Evolutionary conservation across 208 protist species (phyloP), one percentile per base, ranked within the genome.

Genomic region (Spongospora subterranea): DNA sequence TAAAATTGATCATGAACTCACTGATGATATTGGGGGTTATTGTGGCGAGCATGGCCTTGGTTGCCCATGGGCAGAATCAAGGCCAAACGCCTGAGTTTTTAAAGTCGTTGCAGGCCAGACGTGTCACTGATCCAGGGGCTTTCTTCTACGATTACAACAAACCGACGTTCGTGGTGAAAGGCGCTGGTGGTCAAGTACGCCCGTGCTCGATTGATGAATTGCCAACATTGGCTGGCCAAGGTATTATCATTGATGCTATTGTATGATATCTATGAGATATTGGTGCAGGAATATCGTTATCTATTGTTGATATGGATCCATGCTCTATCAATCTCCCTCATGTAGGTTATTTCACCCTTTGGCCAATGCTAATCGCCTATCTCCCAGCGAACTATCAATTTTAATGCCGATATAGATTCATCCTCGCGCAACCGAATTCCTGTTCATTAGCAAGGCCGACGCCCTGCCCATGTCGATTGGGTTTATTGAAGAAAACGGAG

Each of bases 291-390:
- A 65, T 65, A 17, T 17, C 54, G 54, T 17, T 65, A 17, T 65
- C 54, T 32, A 17, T 65, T 29, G 54, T 65, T 65, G 71, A 82
- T 82, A 35, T 82, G 71, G 35, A 82, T 40, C 17, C 71, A 6
- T 82, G 71, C 40, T 35, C 71, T 43, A 82, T 82, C n/a, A 82
- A 82, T 43, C 6, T 40, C 71, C 71, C 71, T n/a, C 71, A 82
- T 82, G 71, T 82, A 6, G 35, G 71, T 82, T 40, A 82, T n/a
- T 6, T 43, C 35, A 6, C n/a, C 71, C 71, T 6, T 6, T 6
- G 71, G 6, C 40, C 71, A n/a, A 6, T 39, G 11, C 17, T 6
- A 82, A 13, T 82, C 17, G 35, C 40, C 35, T 82, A n/a, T n/a
- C n/a, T n/a, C n/a, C n/a, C n/a, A n/a, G n/a, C n/a, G n/a, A n/a